Evolutionary conservation across 352 stramenopile species (phyloP).

Genomic region (Phytophthora brassicae): DNA sequence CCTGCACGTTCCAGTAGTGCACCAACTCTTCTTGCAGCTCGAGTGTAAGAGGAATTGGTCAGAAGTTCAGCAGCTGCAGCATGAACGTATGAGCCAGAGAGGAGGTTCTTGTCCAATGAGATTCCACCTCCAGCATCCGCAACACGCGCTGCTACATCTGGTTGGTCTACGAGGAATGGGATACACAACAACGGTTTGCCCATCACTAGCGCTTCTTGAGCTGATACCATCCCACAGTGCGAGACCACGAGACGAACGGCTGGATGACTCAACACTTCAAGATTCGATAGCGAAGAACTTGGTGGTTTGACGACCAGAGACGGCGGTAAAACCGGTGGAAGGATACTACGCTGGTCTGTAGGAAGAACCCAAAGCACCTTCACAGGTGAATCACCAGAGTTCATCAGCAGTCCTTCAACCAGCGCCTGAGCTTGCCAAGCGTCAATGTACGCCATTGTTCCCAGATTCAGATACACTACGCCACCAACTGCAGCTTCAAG

Average conservation of each 20-base stretch:
- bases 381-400: conserved; percentile 36
- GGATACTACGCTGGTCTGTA: conserved; percentile 66
- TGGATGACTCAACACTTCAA: conserved; percentile 67
- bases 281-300: conserved; percentile 50
- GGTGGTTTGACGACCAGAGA: conserved; percentile 70
- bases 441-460: conserved; percentile 81
- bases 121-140: conserved; percentile 72
- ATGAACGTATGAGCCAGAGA: conserved; percentile 58
- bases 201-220: conserved; percentile 79
- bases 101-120: conserved; percentile 70
- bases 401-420: conserved; percentile 60
- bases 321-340: conserved; percentile 52
- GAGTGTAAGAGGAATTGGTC: conserved; percentile 48
- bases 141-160: conserved; percentile 79
- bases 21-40: conserved; percentile 52
- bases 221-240: conserved; percentile 87
- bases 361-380: conserved; percentile 82
- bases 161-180: conserved; percentile 88
- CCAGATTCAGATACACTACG: conserved; percentile 78
- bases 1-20: conserved; percentile 59
- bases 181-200: conserved; percentile 86
- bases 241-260: conserved; percentile 73
- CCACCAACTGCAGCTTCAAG: conserved; percentile 19
- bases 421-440: conserved; percentile 77
- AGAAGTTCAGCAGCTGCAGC: conserved; percentile 49